Conservation (phyloP, 1,284 basidiomycete species). For the Fomitiporia mediterranea region DNA sequence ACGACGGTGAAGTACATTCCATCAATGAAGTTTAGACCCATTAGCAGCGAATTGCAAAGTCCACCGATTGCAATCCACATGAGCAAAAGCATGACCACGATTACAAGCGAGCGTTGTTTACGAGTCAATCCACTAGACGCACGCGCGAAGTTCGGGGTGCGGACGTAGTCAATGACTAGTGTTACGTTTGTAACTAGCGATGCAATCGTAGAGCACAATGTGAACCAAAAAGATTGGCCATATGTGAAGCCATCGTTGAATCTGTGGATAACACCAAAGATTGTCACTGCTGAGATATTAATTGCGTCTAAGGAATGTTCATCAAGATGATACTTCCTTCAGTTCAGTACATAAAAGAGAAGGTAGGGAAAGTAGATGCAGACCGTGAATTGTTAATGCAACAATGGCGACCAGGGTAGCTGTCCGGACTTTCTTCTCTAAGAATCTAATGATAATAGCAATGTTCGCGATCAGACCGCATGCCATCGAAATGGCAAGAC, state of each 20-base stretch:
- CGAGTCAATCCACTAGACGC: slow-evolving; percentile 59
- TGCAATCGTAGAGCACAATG: slow-evolving; percentile 68
- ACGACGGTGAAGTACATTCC: slow-evolving; percentile 67
- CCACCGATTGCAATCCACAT: slow-evolving; percentile 71
- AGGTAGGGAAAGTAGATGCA: slow-evolving; percentile 25
- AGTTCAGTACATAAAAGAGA: too few species aligned
- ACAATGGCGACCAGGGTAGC: slow-evolving; percentile 63
- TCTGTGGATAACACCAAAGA: slow-evolving; percentile 63
- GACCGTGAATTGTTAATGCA: slow-evolving; percentile 65
- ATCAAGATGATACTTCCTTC: too few species aligned
- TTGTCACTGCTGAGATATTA: slow-evolving; percentile 57
- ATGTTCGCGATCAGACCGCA: slow-evolving; percentile 68
- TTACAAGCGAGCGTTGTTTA: slow-evolving; percentile 74
- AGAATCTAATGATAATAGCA: slow-evolving; percentile 65
- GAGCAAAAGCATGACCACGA: slow-evolving; percentile 72
- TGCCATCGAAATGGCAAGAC: slow-evolving; percentile 60
- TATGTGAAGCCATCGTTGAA: slow-evolving; percentile 69
- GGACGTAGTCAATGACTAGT: slow-evolving; percentile 57
- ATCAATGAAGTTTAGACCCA: slow-evolving; percentile 60
- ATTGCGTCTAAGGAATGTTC: slow-evolving; percentile 55
- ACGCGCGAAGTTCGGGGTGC: slow-evolving; percentile 58
- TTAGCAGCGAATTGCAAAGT: slow-evolving; percentile 53
- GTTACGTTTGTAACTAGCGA: slow-evolving; percentile 68
- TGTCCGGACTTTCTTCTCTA: slow-evolving; percentile 57
- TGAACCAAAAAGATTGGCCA: slow-evolving; percentile 77